phyloP scores from a whole-genome alignment of 208 protist genomes.

The Acanthamoeba triangularis region DNA sequence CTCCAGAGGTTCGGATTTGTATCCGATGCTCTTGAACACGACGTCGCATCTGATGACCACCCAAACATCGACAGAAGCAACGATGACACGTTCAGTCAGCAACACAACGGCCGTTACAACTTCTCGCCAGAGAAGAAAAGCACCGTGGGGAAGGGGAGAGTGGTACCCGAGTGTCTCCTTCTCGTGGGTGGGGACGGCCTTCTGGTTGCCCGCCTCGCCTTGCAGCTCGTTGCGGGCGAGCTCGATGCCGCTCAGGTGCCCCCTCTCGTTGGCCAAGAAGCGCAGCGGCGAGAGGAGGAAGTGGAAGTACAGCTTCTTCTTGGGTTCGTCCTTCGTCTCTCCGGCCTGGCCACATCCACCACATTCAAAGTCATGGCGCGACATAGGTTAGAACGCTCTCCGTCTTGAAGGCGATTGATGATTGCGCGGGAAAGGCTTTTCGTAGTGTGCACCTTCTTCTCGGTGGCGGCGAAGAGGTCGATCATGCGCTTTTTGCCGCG shows the following conservation, averaged over 20 bases:
- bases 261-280: neutral
- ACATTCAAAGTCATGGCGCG: too few species aligned
- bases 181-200: constrained; percentile 52
- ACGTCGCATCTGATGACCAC: neutral
- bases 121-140: neutral
- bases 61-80: neutral
- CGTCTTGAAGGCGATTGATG: too few species aligned
- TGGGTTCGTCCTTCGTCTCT: neutral
- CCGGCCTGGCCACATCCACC: neutral
- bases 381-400: too few species aligned
- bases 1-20: constrained; percentile 33
- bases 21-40: constrained; percentile 66
- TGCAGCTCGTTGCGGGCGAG: constrained; percentile 45
- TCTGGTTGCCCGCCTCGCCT: constrained; percentile 31
- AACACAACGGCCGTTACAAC: too few species aligned
- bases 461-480: constrained; percentile 8
- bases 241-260: constrained; percentile 22
- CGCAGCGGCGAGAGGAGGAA: constrained; percentile 2
- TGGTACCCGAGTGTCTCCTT: neutral
- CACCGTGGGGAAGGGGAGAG: neutral
- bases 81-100: neutral
- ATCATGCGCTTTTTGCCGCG: constrained; percentile 71
- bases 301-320: constrained; percentile 46
- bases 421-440: too few species aligned
- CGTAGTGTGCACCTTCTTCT: neutral